These are phyloP conservation scores for Fusarium verrucosum DNA, from an alignment of 2,329 filamentous ascomycete genomes.

Conservation along the genomic window DNA sequence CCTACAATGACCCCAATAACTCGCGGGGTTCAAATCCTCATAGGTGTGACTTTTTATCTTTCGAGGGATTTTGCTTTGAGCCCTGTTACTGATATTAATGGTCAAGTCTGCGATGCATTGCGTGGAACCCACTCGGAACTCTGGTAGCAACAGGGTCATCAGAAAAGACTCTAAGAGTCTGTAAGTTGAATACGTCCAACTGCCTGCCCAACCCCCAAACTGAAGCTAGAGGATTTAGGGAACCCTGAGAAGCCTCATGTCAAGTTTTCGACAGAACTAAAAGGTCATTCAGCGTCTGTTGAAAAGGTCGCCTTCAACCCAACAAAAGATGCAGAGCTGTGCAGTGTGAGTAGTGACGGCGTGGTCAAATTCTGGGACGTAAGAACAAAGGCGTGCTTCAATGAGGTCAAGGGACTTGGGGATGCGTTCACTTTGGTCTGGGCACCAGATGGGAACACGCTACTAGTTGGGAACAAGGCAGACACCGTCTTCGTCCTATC, in stretches of 20 bases:
- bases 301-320: slow-evolving; percentile 84
- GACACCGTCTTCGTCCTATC: slow-evolving; percentile 71
- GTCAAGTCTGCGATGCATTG: slow-evolving; percentile 76
- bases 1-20: slow-evolving; percentile 71
- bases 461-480: slow-evolving; percentile 78
- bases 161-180: slow-evolving; percentile 77
- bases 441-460: slow-evolving; percentile 74
- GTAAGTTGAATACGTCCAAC: slow-evolving; percentile 53
- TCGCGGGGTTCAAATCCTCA: slow-evolving; percentile 64
- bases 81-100: slow-evolving; percentile 18
- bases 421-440: slow-evolving; percentile 77
- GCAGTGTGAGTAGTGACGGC: slow-evolving; percentile 77
- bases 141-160: slow-evolving; percentile 83
- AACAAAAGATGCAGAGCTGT: slow-evolving; percentile 78
- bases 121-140: slow-evolving; percentile 88
- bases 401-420: slow-evolving; percentile 72
- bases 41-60: slow-evolving; percentile 56
- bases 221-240: slow-evolving; percentile 55
- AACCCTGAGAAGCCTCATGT: slow-evolving; percentile 80
- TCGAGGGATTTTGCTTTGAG: not conserved
- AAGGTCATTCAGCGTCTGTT: slow-evolving; percentile 70
- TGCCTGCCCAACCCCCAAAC: not conserved
- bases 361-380: slow-evolving; percentile 84
- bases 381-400: slow-evolving; percentile 73
- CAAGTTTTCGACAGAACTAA: slow-evolving; percentile 79